Percentiles rank a stretch among this genome's conserved stretches.
phyloP scores from a whole-genome alignment of 2,329 filamentous ascomycete species.

The Alternaria angustiovoidea region DNA sequence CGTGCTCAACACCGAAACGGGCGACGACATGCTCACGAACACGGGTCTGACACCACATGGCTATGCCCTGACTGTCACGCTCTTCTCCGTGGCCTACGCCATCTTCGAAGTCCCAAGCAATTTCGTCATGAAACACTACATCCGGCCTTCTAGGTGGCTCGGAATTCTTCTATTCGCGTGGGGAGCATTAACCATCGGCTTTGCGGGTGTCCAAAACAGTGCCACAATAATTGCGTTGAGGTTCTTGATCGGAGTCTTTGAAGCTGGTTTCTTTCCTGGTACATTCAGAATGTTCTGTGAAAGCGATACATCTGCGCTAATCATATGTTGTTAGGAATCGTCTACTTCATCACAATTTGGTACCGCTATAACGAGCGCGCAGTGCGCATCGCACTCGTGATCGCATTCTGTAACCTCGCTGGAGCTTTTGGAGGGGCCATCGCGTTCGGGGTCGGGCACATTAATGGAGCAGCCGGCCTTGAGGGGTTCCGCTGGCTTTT shows the following conservation, averaged over 20 bases:
- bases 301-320: neutral
- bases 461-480: slow-evolving; percentile 44
- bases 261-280: slow-evolving; percentile 27
- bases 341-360: slow-evolving; percentile 65
- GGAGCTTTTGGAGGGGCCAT: slow-evolving; percentile 63
- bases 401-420: slow-evolving; percentile 54
- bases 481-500: slow-evolving; percentile 40
- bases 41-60: slow-evolving; percentile 63
- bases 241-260: slow-evolving; percentile 46
- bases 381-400: slow-evolving; percentile 60
- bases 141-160: slow-evolving; percentile 47
- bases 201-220: slow-evolving; percentile 53
- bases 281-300: neutral
- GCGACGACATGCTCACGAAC: slow-evolving; percentile 68
- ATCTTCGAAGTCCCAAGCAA: slow-evolving; percentile 63
- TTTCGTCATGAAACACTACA: slow-evolving; percentile 64
- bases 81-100: slow-evolving; percentile 36
- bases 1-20: slow-evolving; percentile 67
- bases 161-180: slow-evolving; percentile 53
- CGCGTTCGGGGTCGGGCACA: slow-evolving; percentile 60
- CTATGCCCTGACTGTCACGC: slow-evolving; percentile 57
- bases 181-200: slow-evolving; percentile 56
- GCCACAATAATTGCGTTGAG: slow-evolving; percentile 51
- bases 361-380: slow-evolving; percentile 64
- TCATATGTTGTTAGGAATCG: slow-evolving; percentile 13